Evolutionary conservation across 495 filamentous ascomycete genomes (phyloP).

Genomic region (Margaritispora aquatica): DNA sequence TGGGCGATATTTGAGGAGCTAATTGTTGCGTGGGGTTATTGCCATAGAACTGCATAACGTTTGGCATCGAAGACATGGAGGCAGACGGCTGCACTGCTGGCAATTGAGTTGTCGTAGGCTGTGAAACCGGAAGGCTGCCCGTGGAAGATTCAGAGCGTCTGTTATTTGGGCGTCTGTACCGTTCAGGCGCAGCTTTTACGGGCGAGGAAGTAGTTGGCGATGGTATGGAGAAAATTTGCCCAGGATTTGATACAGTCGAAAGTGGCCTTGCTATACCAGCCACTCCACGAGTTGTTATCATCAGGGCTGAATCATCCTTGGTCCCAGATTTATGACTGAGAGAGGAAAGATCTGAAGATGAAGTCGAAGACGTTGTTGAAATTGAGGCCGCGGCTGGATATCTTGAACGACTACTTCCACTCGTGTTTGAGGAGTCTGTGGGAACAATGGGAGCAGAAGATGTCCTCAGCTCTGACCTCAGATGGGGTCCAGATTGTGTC

Average conservation of each 20-base stretch:
- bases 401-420: conserved; percentile 41
- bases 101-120: conserved; percentile 19
- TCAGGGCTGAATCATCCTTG: conserved; percentile 31
- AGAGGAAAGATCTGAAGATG: conserved; percentile 28
- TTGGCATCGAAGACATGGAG: conserved; percentile 18
- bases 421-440: conserved; percentile 41
- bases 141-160: conserved; percentile 34
- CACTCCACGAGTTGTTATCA: conserved; percentile 27
- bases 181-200: conserved; percentile 42
- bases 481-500: conserved; percentile 47
- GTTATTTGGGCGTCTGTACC: conserved; percentile 44
- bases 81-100: conserved; percentile 26
- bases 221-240: conserved; percentile 24
- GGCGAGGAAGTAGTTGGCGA: conserved; percentile 22
- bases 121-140: conserved; percentile 2
- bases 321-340: conserved; percentile 18
- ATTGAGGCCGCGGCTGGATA: conserved; percentile 58
- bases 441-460: conserved; percentile 56
- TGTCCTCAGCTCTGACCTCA: conserved; percentile 61
- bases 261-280: conserved; percentile 14
- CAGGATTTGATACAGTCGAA: conserved; percentile 18
- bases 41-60: conserved; percentile 24
- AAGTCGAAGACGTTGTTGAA: conserved; percentile 50
- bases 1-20: neutral
- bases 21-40: conserved; percentile 1